Conservation (phyloP, 805 yeast species). For the Candida manassasensis region DNA sequence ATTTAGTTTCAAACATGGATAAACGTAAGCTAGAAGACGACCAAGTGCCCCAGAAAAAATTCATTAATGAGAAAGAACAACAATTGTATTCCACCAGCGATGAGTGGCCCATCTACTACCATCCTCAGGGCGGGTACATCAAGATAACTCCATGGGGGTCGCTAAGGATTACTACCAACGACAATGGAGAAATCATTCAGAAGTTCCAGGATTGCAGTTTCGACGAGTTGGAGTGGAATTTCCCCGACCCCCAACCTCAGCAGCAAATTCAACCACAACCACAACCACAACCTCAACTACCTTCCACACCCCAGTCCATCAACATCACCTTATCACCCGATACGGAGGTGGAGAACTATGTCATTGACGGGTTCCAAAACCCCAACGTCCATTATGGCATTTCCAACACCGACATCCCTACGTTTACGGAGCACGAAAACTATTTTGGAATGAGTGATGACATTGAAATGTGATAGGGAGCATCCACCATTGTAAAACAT, state of each 20-base stretch:
- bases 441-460: conserved; percentile 35
- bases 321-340: conserved; percentile 4
- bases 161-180: conserved; percentile 34
- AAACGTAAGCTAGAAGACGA: conserved; percentile 11
- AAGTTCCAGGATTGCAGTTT: conserved; percentile 43
- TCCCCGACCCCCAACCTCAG: neutral
- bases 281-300: neutral
- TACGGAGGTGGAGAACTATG: neutral
- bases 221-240: conserved; percentile 16
- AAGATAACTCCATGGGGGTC: conserved; percentile 65
- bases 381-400: neutral
- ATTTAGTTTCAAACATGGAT: too few relatives aligned
- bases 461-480: conserved; percentile 8
- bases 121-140: conserved; percentile 59
- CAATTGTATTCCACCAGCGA: conserved; percentile 18
- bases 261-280: neutral
- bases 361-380: conserved; percentile 24
- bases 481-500: too few relatives aligned
- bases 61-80: conserved; percentile 12
- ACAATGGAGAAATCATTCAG: conserved; percentile 38
- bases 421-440: conserved; percentile 29
- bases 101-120: conserved; percentile 54
- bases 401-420: conserved; percentile 11
- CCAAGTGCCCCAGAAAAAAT: conserved; percentile 8
- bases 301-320: conserved; percentile 2